Evolutionary conservation across 768 basidiomycete species (phyloP).

Genomic region (Hypsizygus marmoreus): DNA sequence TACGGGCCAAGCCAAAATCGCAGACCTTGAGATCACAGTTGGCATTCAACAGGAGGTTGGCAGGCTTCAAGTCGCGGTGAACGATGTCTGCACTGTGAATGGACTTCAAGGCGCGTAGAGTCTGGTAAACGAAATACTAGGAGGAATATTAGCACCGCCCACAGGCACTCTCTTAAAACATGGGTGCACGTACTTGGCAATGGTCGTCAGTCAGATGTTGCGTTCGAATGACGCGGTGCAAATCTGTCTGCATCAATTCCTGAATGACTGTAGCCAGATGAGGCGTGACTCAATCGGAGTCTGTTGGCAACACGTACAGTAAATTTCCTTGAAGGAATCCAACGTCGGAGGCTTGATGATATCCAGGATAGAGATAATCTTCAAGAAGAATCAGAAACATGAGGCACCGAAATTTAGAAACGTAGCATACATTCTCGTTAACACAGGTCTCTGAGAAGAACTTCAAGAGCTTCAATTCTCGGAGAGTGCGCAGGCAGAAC

Average conservation of each 20-base stretch:
- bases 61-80: slow-evolving; percentile 95
- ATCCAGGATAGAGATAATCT: slow-evolving; percentile 94
- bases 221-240: slow-evolving; percentile 90
- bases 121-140: slow-evolving; percentile 93
- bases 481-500: slow-evolving; percentile 85
- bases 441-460: slow-evolving; percentile 81
- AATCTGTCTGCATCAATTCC: slow-evolving; percentile 88
- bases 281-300: slow-evolving; percentile 4
- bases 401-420: slow-evolving; percentile 4
- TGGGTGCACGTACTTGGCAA: slow-evolving; percentile 54
- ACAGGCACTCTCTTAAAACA: background rate
- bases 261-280: slow-evolving; percentile 59
- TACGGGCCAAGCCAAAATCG: slow-evolving; percentile 93
- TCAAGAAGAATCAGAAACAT: slow-evolving; percentile 1
- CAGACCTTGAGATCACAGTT: slow-evolving; percentile 95
- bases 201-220: slow-evolving; percentile 92
- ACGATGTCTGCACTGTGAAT: slow-evolving; percentile 96
- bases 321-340: slow-evolving; percentile 84
- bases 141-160: background rate
- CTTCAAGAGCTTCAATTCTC: slow-evolving; percentile 89
- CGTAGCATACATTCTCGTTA: slow-evolving; percentile 69
- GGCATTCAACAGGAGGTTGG: slow-evolving; percentile 92
- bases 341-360: slow-evolving; percentile 80
- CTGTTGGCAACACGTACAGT: slow-evolving; percentile 48
- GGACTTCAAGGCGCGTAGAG: slow-evolving; percentile 92